Conservation (phyloP, 2,329 filamentous ascomycete species). For the Fusarium circinatum region DNA sequence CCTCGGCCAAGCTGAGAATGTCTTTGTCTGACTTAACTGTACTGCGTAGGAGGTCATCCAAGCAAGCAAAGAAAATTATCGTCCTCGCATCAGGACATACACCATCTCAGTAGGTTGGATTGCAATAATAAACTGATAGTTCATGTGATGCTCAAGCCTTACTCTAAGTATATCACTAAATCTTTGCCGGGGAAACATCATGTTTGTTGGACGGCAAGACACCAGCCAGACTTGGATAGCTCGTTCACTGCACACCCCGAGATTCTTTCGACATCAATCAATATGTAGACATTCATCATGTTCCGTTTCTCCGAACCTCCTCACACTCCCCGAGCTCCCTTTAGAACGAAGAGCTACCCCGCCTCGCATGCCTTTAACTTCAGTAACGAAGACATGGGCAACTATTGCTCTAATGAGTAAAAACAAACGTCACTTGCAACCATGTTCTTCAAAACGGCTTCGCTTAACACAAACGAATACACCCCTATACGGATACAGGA, state of each 20-base stretch:
- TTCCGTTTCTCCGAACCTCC: conserved; percentile 24
- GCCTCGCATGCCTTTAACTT: conserved; percentile 25
- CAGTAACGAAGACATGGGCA: conserved; percentile 1
- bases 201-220: background rate
- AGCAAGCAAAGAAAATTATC: background rate
- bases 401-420: conserved; percentile 17
- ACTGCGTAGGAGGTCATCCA: background rate
- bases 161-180: background rate
- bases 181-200: background rate
- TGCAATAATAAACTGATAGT: background rate
- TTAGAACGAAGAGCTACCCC: conserved; percentile 12
- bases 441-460: background rate
- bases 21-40: background rate
- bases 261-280: conserved; percentile 5
- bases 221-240: conserved; percentile 6
- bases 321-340: conserved; percentile 21
- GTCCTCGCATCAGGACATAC: background rate
- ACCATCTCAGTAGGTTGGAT: background rate
- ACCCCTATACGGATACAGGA: conserved; percentile 10
- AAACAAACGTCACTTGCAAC: background rate
- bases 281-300: conserved; percentile 1
- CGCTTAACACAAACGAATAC: background rate
- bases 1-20: conserved; percentile 16
- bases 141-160: background rate
- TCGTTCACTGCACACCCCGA: conserved; percentile 13